A percentile compares a stretch with the other conserved stretches of the same genome.
phyloP scores from a whole-genome alignment of 345 rosid genomes.

The Triadica sebifera region DNA sequence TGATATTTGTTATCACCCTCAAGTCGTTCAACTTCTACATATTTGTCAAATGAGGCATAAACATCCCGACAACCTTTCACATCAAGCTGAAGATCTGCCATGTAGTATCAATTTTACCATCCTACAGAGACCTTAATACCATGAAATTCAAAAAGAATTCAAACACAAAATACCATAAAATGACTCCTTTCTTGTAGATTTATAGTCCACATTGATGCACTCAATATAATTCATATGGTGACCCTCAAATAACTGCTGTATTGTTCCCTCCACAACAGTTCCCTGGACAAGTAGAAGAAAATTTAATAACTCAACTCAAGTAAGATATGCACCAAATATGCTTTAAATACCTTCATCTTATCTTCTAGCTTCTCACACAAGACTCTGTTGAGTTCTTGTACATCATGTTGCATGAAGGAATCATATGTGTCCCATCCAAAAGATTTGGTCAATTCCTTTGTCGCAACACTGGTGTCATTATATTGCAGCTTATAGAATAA shows the following conservation, averaged over 20 bases:
- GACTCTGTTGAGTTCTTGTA: slow-evolving; percentile 94
- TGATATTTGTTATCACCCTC: slow-evolving; percentile 98
- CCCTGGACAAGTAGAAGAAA: slow-evolving; percentile 45
- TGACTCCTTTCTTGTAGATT: slow-evolving; percentile 92
- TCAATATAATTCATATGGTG: slow-evolving; percentile 93
- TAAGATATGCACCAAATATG: not conserved
- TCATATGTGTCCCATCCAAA: slow-evolving; percentile 98
- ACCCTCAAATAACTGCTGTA: slow-evolving; percentile 95
- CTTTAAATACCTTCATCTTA: slow-evolving; percentile 77
- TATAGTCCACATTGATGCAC: slow-evolving; percentile 92
- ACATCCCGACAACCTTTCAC: slow-evolving; percentile 97
- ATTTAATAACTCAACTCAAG: slow-evolving; percentile 6
- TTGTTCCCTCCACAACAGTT: slow-evolving; percentile 96
- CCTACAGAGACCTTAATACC: not conserved
- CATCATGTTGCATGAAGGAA: slow-evolving; percentile 99
- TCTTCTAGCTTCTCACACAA: slow-evolving; percentile 93
- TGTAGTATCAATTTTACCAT: slow-evolving; percentile 4
- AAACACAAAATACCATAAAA: slow-evolving; percentile 67
- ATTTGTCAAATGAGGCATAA: slow-evolving; percentile 96
- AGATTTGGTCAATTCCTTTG: slow-evolving; percentile 89
- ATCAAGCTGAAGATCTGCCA: slow-evolving; percentile 94
- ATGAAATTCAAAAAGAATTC: not conserved
- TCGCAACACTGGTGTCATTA: slow-evolving; percentile 89
- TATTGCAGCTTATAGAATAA: slow-evolving; percentile 96
- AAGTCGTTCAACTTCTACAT: slow-evolving; percentile 93